phyloP scores from a whole-genome alignment of 148 eudicot species.

The Salicornia ramosissima region DNA sequence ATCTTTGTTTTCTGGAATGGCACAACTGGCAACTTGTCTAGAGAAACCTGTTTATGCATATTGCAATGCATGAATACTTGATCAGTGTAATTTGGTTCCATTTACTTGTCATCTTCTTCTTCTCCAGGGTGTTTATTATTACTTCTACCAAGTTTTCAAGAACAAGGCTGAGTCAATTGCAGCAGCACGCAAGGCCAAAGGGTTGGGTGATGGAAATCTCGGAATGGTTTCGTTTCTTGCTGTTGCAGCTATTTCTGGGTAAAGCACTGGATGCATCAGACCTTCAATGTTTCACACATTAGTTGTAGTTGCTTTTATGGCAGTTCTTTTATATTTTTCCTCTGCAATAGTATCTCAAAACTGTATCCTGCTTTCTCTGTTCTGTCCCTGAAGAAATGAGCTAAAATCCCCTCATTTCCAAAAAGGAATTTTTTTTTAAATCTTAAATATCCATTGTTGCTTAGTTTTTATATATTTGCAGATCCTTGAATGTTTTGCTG shows the following conservation, averaged over 20 bases:
- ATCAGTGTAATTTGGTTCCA: not conserved
- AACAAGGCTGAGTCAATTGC: constrained; percentile 88
- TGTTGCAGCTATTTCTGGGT: constrained; percentile 96
- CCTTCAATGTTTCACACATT: not conserved
- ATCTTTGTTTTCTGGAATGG: not conserved
- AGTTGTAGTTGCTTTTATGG: not conserved
- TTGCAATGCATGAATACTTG: not conserved
- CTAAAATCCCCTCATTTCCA: not conserved
- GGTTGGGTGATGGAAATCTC: constrained; percentile 79
- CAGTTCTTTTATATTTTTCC: not conserved
- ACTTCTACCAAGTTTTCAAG: constrained; percentile 92
- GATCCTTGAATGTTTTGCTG: constrained; percentile 81
- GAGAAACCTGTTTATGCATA: not conserved
- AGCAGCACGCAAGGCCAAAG: constrained; percentile 49
- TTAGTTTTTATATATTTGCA: constrained; percentile 28
- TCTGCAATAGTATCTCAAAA: not conserved
- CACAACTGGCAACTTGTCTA: not conserved
- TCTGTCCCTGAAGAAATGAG: not conserved
- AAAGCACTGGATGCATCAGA: constrained; percentile 7
- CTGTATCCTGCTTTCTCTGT: not conserved
- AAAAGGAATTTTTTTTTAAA: no score
- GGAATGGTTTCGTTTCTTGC: constrained; percentile 87
- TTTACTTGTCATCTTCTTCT: constrained; percentile 13
- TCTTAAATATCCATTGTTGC: not conserved
- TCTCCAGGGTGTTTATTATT: constrained; percentile 81